Evolutionary conservation across 164 flowering plant species (phyloP), one percentile per base, ranked within the genome.

Genomic region (Vitis rupestris): DNA sequence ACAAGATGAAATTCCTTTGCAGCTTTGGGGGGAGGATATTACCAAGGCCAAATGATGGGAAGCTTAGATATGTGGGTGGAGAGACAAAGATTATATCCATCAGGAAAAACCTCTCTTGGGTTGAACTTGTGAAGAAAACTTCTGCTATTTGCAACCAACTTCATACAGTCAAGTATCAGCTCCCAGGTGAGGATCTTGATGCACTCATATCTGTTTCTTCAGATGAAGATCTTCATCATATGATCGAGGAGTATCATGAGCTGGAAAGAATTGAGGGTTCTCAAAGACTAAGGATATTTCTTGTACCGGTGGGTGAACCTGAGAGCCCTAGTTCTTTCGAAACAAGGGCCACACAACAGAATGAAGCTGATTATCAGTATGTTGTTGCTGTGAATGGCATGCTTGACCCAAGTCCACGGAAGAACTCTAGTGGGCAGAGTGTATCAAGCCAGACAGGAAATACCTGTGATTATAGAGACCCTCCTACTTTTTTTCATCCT

Each of bases 101-200:
- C 7, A 79, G 87, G 67, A 81, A 76, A 58, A 78, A 66, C 70
- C 19, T 84, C 58, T 70, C 84, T 16, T 89, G 80, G 79, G 70
- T 52, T 27, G 94, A 88, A 16, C 83, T 91, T 47, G 65, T 80
- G 73, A 80, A 70, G 79, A 93, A 88, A 74, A 91, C 93, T 9
- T 64, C 68, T 14, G 85, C 67, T 31, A 79, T 91, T 51, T 89
- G 81, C 72, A 81, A 77, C 52, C 85, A 86, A 48, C 83, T 80
- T 27, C 97, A 89, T 71, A 83, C 77, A 7, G 88, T 93, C 68
- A 91, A 85, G 77, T 93, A 89, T 78, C 97, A 93, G 80, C 93
- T 93, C 47, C 98, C 98, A 4, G 94, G 91, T 10, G 98, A 93
- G 80, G 98, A 93, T 76, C 88, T 93, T 68, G 98, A 93, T 80